phyloP scores from a whole-genome alignment of 108 stramenopile genomes.

The Cyclotella sp. region DNA sequence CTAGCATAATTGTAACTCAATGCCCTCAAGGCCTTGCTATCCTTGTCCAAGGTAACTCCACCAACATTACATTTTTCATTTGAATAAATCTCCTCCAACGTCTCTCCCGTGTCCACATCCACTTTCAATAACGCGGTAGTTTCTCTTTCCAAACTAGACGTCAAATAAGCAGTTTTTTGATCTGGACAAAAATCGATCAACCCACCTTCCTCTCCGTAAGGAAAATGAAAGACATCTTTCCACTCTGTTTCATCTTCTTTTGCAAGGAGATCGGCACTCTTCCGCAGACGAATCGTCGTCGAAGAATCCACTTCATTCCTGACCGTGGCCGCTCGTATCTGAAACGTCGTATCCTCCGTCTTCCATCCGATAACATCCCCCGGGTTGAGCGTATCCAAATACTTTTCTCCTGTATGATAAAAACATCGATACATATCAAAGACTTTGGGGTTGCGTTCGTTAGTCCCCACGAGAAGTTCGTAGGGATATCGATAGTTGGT shows the following conservation, averaged over 20 bases:
- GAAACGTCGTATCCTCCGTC: slow-evolving; percentile 55
- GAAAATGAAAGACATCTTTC: slow-evolving; percentile 63
- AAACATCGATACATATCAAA: slow-evolving; percentile 55
- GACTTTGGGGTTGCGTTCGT: slow-evolving; percentile 55
- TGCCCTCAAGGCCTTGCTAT: slow-evolving; percentile 61
- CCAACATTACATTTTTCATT: slow-evolving; percentile 69
- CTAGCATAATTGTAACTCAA: slow-evolving; percentile 70
- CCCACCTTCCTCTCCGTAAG: slow-evolving; percentile 65
- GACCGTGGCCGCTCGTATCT: slow-evolving; percentile 54
- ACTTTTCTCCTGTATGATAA: slow-evolving; percentile 52
- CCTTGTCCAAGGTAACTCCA: slow-evolving; percentile 59
- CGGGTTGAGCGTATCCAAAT: slow-evolving; percentile 66
- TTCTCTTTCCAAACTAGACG: slow-evolving; percentile 60
- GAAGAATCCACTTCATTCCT: slow-evolving; percentile 57
- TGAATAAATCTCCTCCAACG: slow-evolving; percentile 58
- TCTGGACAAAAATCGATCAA: slow-evolving; percentile 62
- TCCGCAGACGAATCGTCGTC: slow-evolving; percentile 54
- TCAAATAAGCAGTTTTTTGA: slow-evolving; percentile 55
- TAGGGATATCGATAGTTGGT: slow-evolving; percentile 61
- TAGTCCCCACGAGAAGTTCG: slow-evolving; percentile 65
- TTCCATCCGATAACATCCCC: slow-evolving; percentile 69
- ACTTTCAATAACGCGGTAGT: slow-evolving; percentile 72
- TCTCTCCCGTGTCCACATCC: slow-evolving; percentile 62
- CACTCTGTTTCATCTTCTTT: slow-evolving; percentile 39
- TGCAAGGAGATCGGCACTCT: slow-evolving; percentile 17